A percentile compares a stretch with the other conserved stretches of the same genome.
These are phyloP conservation scores for Picea glauca DNA, from an alignment of 75 land plant species.

Conservation along the genomic window DNA sequence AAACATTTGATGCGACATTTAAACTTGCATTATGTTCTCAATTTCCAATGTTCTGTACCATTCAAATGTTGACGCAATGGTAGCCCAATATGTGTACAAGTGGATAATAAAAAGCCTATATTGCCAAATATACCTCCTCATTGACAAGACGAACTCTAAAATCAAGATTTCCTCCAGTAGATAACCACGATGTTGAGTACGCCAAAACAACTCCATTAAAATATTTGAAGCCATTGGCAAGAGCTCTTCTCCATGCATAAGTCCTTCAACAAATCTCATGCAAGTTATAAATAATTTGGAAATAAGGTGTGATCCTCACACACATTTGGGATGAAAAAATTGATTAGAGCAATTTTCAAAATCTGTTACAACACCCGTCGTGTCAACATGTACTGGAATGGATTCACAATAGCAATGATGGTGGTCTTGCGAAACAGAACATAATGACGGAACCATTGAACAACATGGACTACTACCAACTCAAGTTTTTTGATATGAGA, in stretches of 20 bases:
- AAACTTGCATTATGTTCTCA: slow-evolving; percentile 87
- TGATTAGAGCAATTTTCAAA: no score
- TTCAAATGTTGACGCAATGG: slow-evolving; percentile 57
- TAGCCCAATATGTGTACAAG: slow-evolving; percentile 56
- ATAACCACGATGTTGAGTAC: slow-evolving; percentile 65
- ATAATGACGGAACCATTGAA: no score
- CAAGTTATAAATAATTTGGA: no score
- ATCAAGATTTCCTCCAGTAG: slow-evolving; percentile 75
- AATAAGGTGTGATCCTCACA: no score
- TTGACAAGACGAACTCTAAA: slow-evolving; percentile 78
- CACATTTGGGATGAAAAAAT: no score
- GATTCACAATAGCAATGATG: no score
- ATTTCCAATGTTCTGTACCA: slow-evolving; percentile 83
- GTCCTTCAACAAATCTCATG: no score
- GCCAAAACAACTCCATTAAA: slow-evolving; percentile 60
- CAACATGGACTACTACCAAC: no score
- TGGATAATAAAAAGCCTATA: slow-evolving; percentile 77
- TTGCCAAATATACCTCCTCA: slow-evolving; percentile 70
- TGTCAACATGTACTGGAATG: no score
- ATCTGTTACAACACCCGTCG: no score
- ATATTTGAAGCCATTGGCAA: slow-evolving; percentile 6
- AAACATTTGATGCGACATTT: slow-evolving; percentile 81
- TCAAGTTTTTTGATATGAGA: no score
- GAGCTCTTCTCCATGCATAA: slow-evolving; percentile 90
- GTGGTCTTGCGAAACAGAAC: no score